These are phyloP conservation scores for Xylaria sp. DNA, from an alignment of 2,329 filamentous ascomycete species.

Conservation along the genomic window DNA sequence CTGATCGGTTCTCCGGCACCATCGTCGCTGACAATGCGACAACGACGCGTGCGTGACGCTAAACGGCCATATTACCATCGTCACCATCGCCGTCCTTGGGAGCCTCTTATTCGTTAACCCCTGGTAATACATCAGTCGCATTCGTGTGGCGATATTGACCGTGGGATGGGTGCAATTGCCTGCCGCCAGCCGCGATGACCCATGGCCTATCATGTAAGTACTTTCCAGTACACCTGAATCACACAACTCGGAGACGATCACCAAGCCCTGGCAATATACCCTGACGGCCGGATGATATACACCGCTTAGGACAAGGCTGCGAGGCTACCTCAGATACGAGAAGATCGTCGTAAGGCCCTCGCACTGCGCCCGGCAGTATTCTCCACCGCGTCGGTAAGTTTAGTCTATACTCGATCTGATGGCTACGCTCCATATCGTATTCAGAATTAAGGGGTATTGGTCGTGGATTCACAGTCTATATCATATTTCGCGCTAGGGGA, in stretches of 20 bases:
- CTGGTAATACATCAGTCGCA: constrained; percentile 2
- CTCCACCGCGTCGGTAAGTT: constrained; percentile 5
- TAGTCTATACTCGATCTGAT: not conserved
- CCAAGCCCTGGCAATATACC: not conserved
- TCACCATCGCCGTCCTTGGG: not conserved
- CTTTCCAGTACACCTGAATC: constrained; percentile 3
- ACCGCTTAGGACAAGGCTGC: constrained; percentile 16
- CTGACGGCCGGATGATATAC: constrained; percentile 9
- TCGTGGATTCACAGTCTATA: not conserved
- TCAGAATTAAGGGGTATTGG: not conserved
- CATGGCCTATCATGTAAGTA: not conserved
- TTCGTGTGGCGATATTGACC: constrained; percentile 21
- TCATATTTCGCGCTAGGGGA: not conserved
- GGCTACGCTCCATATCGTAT: not conserved
- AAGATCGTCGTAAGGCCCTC: constrained; percentile 29
- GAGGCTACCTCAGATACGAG: constrained; percentile 27
- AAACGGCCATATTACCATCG: constrained; percentile 2
- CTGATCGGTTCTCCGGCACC: constrained; percentile 22
- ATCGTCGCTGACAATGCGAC: constrained; percentile 14
- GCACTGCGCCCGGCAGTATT: not conserved
- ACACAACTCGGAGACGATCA: constrained; percentile 13
- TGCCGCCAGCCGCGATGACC: constrained; percentile 13
- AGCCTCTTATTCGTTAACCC: constrained; percentile 11
- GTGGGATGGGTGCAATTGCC: constrained; percentile 12
- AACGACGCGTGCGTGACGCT: constrained; percentile 10